Base-by-base conservation (phyloP, 768 basidiomycete genomes). In the Aureoboletus auriporus region DNA sequence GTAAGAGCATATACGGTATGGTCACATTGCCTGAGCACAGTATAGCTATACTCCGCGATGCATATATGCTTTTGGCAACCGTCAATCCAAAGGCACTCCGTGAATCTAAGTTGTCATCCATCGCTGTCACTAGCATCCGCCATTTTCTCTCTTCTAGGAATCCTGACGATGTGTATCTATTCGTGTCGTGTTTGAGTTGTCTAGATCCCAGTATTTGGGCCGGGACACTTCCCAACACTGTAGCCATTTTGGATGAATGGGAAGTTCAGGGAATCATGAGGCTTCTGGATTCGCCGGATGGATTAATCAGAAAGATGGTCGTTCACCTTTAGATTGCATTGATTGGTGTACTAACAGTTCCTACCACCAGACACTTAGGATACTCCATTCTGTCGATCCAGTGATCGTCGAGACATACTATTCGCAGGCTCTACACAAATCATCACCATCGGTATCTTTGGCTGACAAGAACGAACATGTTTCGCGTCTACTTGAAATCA, bases 231-330 rank as follows among this genome's bases (percentile, higher is more conserved):
- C 63, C 73, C 4, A 72, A 75, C 6, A 64, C 75, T 16, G 73
- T 76, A 31, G 70, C 81, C 1, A 67, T 80, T 8, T 64, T 91
- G 39, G 83, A 87, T n/a, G 78, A 72, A 46, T 78, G 77, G 75
- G 89, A 91, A 44, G 88, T 92, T 34, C 83, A 83, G 43, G 70
- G 72, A 30, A 71, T 91, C 17, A 86, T 92, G 80, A 76, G 74
- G 50, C 65, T 86, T 13, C 67, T 92, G 26, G 76, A 83, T 50
- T 80, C 78, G 3, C 64, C 72, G 1, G 89, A 92, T 61, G 52
- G 61, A 8, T 57, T 73, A 27, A 77, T 89, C 35, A 75, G 86
- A 47, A 72, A 64, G 44, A 83, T 74, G 73, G 89, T 85, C 56
- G 47, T 72, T 47, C n/a, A 12, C 6, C 37, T 43, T 39, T 30